Percentiles rank a stretch among this genome's conserved stretches.
Conservation (phyloP, 1,284 basidiomycete genomes). For the Trichosporon sp. region DNA sequence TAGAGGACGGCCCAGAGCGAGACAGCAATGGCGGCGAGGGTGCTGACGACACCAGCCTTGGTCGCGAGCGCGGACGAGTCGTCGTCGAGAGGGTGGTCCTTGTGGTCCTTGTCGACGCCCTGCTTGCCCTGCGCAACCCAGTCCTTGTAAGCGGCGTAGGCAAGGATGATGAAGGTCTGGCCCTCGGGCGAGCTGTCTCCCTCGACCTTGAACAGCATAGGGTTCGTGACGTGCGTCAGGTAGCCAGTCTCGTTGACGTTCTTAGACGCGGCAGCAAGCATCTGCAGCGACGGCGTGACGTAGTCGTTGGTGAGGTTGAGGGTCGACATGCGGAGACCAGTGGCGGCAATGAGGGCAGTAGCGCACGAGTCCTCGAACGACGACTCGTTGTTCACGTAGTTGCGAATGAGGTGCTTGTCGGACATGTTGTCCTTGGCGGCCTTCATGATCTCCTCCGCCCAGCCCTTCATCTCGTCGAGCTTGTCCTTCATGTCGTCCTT, state of each 20-base stretch:
- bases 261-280: conserved; percentile 35
- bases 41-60: not conserved
- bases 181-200: conserved; percentile 59
- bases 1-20: not conserved
- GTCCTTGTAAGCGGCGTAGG: conserved; percentile 67
- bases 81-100: conserved; percentile 23
- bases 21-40: not conserved
- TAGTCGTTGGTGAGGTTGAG: conserved; percentile 43
- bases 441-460: conserved; percentile 52
- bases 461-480: conserved; percentile 48
- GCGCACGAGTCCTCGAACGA: conserved; percentile 72
- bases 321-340: conserved; percentile 60
- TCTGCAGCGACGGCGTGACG: conserved; percentile 31
- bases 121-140: conserved; percentile 58
- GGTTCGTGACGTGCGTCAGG: conserved; percentile 68
- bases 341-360: conserved; percentile 69
- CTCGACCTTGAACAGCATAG: conserved; percentile 55
- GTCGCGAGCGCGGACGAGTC: not conserved
- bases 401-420: conserved; percentile 61
- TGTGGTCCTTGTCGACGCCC: conserved; percentile 46
- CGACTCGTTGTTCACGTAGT: conserved; percentile 63
- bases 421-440: conserved; percentile 51
- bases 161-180: conserved; percentile 66
- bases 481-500: conserved; percentile 40
- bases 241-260: conserved; percentile 55